Evolutionary conservation across 371 early-diverging fungal genomes (phyloP).

Genomic region (Coemansia sp.): DNA sequence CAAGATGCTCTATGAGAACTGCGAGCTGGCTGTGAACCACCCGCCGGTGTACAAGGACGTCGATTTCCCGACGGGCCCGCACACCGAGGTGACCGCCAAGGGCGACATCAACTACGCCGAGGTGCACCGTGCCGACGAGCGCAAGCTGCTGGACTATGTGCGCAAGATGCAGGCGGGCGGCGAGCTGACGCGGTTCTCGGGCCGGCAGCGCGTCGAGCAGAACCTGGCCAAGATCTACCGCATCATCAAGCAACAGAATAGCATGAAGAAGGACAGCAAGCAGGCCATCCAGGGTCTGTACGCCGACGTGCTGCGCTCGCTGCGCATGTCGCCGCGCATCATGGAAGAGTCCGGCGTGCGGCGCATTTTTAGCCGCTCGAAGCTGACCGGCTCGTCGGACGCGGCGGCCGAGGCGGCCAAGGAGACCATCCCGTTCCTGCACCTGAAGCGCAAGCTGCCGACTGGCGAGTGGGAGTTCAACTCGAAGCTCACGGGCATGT

Average conservation of each 20-base stretch:
- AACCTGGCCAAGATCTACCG: conserved; percentile 75
- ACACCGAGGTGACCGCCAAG: conserved; percentile 71
- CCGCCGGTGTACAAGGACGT: conserved; percentile 91
- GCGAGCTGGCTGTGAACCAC: conserved; percentile 72
- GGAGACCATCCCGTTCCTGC: conserved; percentile 79
- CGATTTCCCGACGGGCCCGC: conserved; percentile 80
- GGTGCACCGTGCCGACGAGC: conserved; percentile 67
- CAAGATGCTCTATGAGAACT: conserved; percentile 83
- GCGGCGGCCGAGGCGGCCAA: conserved; percentile 54
- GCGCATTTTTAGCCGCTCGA: conserved; percentile 42
- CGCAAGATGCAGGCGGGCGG: conserved; percentile 60
- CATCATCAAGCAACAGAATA: conserved; percentile 74
- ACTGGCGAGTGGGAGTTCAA: conserved; percentile 69
- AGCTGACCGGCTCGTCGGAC: conserved; percentile 3
- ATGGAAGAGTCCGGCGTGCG: conserved; percentile 54
- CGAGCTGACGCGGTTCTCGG: conserved; percentile 67
- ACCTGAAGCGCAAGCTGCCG: conserved; percentile 74
- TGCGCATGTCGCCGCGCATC: conserved; percentile 71
- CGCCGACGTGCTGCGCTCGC: conserved; percentile 70
- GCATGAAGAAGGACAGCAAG: conserved; percentile 73
- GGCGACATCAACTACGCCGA: conserved; percentile 87
- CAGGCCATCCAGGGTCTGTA: conserved; percentile 69
- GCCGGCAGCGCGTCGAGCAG: conserved; percentile 77
- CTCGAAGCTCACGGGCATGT: conserved; percentile 68
- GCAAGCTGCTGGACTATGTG: conserved; percentile 52